Evolutionary conservation across 768 basidiomycete genomes (phyloP), one percentile per base, ranked within the genome.

Genomic region (Amanita jacksonii): DNA sequence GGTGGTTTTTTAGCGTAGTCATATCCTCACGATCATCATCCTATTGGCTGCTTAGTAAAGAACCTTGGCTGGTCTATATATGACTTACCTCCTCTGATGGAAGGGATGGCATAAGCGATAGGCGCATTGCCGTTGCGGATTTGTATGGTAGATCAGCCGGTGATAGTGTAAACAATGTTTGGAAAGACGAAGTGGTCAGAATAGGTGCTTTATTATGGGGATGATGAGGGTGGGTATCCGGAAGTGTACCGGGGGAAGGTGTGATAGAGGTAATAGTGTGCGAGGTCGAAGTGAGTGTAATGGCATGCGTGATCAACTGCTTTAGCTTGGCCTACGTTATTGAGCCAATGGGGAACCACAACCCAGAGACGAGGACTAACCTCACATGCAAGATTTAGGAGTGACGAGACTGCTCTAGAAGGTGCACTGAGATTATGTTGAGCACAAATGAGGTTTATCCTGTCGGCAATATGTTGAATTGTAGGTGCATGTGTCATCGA

Each of bases 351-450:
- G 41, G 33, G 13, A 43, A 16, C 12, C 1, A n/a, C 9, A 41
- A 38, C 22, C 16, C n/a, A 25, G 12, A 12, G 27, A 6, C 28
- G n/a, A 8, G 10, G 6, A 57, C 65, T 8, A 48, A 84, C 85
- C 69, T 90, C 85, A 53, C 79, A 82, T 1, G 86, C 86, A 38
- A 86, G 71, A 59, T 79, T 77, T 70, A 88, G 74, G 2, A 89
- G 66, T 2, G 77, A 68, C 9, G 84, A 68, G 5, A 85, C 86
- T 5, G 68, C 61, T 37, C 77, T 77, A 4, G 74, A 67, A 0
- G 86, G 84, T 13, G 70, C 60, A 2, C 65, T 65, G 1, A 88
- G 61, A 51, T 79, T 79, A 52, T 87, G 78, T 53, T 90, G 86
- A 1, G 84, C 81, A 31, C 79, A 85, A 49, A 87, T 82, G 25